Base-by-base conservation (phyloP, 768 basidiomycete species). In the Tylopilus sp. region DNA sequence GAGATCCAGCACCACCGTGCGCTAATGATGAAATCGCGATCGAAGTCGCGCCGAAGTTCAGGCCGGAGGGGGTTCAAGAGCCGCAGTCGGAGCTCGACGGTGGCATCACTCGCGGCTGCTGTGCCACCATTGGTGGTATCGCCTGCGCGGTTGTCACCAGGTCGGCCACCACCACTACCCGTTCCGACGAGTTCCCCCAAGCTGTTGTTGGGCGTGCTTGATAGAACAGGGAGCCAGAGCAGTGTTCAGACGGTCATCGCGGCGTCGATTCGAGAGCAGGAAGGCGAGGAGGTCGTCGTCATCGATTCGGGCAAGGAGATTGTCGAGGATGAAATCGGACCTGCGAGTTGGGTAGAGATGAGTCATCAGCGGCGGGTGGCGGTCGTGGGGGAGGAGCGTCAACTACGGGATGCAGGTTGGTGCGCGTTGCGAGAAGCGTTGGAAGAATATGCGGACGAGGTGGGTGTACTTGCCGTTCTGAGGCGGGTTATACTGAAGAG, bases 241-340 rank as follows among this genome's bases (percentile, higher is more conserved):
- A 91, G 88, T 55, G 76, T 88, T 26, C 78, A 80, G 17, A 91
- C 90, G 0, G 83, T 91, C 6, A 80, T 79, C 23, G 86, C 80
- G 2, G 77, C 67, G 7, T 83, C 83, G 30, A 47, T 72, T 12
- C 71, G 73, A 0, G 69, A 73, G 43, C 68, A 61, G 42, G 75
- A 73, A 3, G 58, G 54, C 7, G 69, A 62, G 23, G 22, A 6
- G 13, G 40, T 4, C 8, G 47, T 41, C 3, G 51, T 40, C 3
- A 50, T 40, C 11, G 47, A 50, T 54, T 20, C 64, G 20, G 65
- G 70, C 3, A 49, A 50, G 38, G 44, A 51, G 52, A 8, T 66
- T 3, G 64, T 65, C 0, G 74, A 69, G 12, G 59, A 67, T 15
- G 47, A 60, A 1, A 20, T 18, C 10, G 69, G 71, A 44, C 60